Evolutionary conservation across 2,329 filamentous ascomycete species (phyloP).

Genomic region (Penicillium sp.): DNA sequence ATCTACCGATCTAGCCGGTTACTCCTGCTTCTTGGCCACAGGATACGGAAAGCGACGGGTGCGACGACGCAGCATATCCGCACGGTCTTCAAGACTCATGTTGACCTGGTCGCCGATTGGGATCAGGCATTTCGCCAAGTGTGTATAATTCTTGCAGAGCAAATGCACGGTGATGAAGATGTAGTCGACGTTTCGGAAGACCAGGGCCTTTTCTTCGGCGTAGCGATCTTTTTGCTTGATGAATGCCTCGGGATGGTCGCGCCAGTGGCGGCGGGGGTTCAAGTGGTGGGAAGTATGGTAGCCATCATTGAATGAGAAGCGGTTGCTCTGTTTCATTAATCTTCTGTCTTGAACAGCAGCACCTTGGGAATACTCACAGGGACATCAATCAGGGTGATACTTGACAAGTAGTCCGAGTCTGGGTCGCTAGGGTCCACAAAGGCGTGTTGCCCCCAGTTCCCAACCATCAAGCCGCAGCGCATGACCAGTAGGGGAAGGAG

Average conservation of each 20-base stretch:
- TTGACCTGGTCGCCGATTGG: constrained; percentile 66
- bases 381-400: constrained; percentile 73
- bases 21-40: constrained; percentile 10
- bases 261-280: constrained; percentile 73
- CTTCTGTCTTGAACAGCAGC: no score
- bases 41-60: constrained; percentile 54
- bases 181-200: constrained; percentile 78
- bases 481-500: constrained; percentile 61
- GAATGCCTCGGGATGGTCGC: constrained; percentile 70
- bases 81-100: constrained; percentile 59
- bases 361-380: no score
- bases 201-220: constrained; percentile 60
- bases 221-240: constrained; percentile 64
- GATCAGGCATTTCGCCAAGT: constrained; percentile 64
- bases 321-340: constrained; percentile 62
- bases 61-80: constrained; percentile 57
- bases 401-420: constrained; percentile 70
- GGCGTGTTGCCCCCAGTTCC: constrained; percentile 80
- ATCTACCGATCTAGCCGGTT: no score
- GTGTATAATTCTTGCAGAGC: constrained; percentile 63
- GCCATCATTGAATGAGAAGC: constrained; percentile 51
- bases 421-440: constrained; percentile 70
- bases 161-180: constrained; percentile 66
- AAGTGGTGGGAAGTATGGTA: constrained; percentile 71
- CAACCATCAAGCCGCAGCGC: constrained; percentile 68